phyloP scores from a whole-genome alignment of 2,329 filamentous ascomycete species.

The Trichophyton verrucosum region DNA sequence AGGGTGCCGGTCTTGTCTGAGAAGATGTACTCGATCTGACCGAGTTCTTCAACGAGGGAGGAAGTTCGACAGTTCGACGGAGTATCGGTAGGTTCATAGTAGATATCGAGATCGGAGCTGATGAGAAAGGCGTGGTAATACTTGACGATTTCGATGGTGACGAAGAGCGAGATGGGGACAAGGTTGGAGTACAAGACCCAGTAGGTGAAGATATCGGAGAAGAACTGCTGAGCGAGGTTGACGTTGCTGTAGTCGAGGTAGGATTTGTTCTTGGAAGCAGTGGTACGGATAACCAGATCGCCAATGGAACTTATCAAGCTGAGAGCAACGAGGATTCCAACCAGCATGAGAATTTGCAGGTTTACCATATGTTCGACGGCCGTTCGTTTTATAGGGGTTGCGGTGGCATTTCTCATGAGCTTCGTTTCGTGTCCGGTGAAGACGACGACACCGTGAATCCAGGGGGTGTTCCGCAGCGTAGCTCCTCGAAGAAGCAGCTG shows the following conservation, averaged over 20 bases:
- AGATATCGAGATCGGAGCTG: constrained; percentile 94
- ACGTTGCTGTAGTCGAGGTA: constrained; percentile 61
- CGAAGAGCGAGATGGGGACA: constrained; percentile 94
- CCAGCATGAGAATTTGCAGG: constrained; percentile 78
- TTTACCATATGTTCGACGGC: constrained; percentile 93
- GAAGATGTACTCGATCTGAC: constrained; percentile 97
- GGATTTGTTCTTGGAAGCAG: constrained; percentile 47
- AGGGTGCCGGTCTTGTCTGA: constrained; percentile 95
- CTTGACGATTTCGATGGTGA: constrained; percentile 94
- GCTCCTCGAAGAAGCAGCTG: constrained; percentile 71
- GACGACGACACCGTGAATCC: constrained; percentile 91
- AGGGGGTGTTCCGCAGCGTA: constrained; percentile 88
- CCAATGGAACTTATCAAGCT: constrained; percentile 86
- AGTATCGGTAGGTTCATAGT: constrained; percentile 89
- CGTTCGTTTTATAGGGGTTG: constrained; percentile 92
- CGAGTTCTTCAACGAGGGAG: constrained; percentile 88
- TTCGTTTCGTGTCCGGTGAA: constrained; percentile 98
- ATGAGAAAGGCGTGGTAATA: constrained; percentile 97
- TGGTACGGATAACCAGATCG: constrained; percentile 67
- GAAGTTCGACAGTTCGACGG: constrained; percentile 93
- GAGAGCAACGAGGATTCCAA: constrained; percentile 68
- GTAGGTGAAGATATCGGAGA: constrained; percentile 91
- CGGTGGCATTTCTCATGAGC: constrained; percentile 95
- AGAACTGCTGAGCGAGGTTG: constrained; percentile 66
- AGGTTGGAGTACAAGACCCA: constrained; percentile 96